Percentiles rank a stretch among this genome's conserved stretches.
Evolutionary conservation across 2,329 filamentous ascomycete genomes (phyloP).

Genomic region (Ustilaginoidea virens): DNA sequence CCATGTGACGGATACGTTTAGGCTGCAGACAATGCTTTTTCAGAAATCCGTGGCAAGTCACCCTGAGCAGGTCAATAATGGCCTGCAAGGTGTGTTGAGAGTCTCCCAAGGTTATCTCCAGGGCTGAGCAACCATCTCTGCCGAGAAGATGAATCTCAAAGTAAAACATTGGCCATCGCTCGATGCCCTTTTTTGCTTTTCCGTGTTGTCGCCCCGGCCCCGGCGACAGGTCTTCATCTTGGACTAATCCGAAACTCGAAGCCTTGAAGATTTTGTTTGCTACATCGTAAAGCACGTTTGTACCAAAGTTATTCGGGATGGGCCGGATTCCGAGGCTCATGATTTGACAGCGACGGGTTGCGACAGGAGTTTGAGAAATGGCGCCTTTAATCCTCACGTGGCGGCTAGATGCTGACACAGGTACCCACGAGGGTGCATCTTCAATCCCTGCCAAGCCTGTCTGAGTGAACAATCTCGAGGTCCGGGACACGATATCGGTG

Average conservation of each 20-base stretch:
- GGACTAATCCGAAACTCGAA: conserved; percentile 59
- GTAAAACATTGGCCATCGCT: conserved; percentile 82
- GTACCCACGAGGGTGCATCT: conserved; percentile 47
- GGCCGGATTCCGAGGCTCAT: conserved; percentile 64
- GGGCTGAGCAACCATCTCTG: conserved; percentile 17
- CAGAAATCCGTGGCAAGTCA: conserved; percentile 60
- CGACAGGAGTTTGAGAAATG: conserved; percentile 54
- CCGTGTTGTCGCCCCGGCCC: conserved; percentile 24
- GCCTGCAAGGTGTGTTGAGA: conserved; percentile 31
- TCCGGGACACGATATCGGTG: conserved; percentile 9
- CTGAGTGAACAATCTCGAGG: conserved; percentile 45
- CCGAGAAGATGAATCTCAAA: conserved; percentile 42
- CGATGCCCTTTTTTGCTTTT: conserved; percentile 48
- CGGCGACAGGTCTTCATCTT: conserved; percentile 24
- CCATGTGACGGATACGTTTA: conserved; percentile 12
- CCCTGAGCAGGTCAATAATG: conserved; percentile 45
- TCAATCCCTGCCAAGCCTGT: conserved; percentile 42
- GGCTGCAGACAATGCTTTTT: conserved; percentile 56
- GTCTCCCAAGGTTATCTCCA: conserved; percentile 25
- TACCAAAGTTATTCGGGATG: conserved; percentile 35
- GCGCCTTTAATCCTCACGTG: conserved; percentile 50
- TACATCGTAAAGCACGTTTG: conserved; percentile 57
- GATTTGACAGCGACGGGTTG: conserved; percentile 63
- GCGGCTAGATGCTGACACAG: conserved; percentile 49
- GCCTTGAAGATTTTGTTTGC: conserved; percentile 62